phyloP scores from a whole-genome alignment of 176 grass and related monocot species.

The Elymus sibiricus region DNA sequence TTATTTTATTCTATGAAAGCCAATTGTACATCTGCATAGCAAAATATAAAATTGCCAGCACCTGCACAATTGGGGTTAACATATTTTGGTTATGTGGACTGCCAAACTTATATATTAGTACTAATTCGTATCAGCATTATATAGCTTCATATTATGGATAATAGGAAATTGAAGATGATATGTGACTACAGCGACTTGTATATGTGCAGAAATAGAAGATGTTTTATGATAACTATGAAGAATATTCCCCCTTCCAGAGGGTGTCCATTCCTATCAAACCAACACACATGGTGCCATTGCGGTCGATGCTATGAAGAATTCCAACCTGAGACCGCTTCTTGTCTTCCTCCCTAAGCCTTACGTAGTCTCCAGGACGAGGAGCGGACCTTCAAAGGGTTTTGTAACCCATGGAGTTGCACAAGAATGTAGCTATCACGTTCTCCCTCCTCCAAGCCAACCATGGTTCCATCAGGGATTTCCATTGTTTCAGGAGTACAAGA shows the following conservation, averaged over 20 bases:
- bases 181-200: too few species aligned
- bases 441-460: conserved; percentile 76
- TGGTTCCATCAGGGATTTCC: conserved; percentile 82
- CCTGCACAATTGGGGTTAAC: too few species aligned
- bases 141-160: too few species aligned
- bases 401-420: conserved; percentile 72
- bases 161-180: too few species aligned
- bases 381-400: conserved; percentile 68
- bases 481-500: conserved; percentile 71
- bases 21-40: too few species aligned
- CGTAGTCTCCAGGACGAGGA: conserved; percentile 65
- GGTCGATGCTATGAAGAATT: conserved; percentile 79
- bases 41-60: too few species aligned
- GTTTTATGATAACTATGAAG: neutral
- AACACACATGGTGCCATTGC: conserved; percentile 46
- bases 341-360: conserved; percentile 64
- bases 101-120: too few species aligned
- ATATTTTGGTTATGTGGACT: too few species aligned
- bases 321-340: conserved; percentile 65
- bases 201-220: too few species aligned
- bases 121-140: too few species aligned
- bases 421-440: conserved; percentile 52
- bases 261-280: conserved; percentile 83
- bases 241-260: conserved; percentile 68
- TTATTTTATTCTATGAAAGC: too few species aligned